Conservation (phyloP, 176 grass and related monocot genomes). For the Aegilops bicornis region DNA sequence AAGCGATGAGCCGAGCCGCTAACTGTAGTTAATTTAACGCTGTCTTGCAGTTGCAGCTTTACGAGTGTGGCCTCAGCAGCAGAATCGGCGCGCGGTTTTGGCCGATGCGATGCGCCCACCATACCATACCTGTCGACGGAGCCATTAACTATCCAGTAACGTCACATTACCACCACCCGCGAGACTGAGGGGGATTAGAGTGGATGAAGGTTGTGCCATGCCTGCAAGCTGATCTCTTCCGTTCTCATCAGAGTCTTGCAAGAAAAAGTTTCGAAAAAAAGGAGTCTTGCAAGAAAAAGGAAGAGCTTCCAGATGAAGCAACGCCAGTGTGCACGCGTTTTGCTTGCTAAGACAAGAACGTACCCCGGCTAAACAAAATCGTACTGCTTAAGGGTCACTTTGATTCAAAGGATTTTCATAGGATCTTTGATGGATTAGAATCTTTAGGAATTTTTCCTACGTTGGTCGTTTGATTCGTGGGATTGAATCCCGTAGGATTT, state of each 20-base stretch:
- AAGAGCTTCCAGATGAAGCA: conserved; percentile 18
- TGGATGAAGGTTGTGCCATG: neutral
- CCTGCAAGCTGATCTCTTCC: neutral
- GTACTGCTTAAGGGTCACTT: neutral
- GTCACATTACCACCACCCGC: no score
- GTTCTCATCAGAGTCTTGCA: neutral
- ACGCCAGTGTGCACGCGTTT: conserved; percentile 4
- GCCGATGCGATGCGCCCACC: conserved; percentile 24
- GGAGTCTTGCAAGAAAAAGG: neutral
- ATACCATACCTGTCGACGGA: neutral
- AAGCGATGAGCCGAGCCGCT: neutral
- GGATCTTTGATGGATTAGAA: no score
- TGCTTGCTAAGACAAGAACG: conserved; percentile 31
- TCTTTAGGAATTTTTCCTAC: no score
- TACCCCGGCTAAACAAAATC: neutral
- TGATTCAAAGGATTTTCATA: no score
- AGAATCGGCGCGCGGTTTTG: neutral
- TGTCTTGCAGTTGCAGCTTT: neutral
- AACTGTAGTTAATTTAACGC: neutral
- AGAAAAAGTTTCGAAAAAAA: neutral
- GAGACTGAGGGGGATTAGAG: no score
- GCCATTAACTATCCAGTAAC: neutral
- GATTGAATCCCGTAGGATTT: no score
- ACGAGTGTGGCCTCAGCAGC: neutral
- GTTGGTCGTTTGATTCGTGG: no score